phyloP scores from a whole-genome alignment of 1,284 basidiomycete genomes.

The Trichosporon sp. region DNA sequence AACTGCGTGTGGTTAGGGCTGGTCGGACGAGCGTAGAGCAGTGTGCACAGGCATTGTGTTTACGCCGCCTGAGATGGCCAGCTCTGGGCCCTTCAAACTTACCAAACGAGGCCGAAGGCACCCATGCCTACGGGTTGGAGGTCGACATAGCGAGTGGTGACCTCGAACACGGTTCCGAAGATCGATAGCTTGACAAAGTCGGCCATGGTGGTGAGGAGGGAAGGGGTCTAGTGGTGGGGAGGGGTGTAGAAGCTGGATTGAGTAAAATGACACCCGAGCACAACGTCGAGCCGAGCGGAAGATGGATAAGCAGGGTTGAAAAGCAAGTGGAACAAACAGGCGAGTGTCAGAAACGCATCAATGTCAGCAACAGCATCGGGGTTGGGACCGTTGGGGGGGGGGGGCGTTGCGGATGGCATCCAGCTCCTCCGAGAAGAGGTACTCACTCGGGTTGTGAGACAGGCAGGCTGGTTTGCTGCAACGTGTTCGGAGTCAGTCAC shows the following conservation, averaged over 20 bases:
- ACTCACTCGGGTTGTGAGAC: conserved; percentile 14
- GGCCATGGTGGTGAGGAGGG: conserved; percentile 52
- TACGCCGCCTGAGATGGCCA: not conserved
- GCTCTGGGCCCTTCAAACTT: conserved; percentile 45
- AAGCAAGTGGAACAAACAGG: not conserved
- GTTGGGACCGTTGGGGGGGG: not conserved
- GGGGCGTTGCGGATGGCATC: not conserved
- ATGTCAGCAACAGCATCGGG: conserved; percentile 5
- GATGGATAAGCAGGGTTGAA: not conserved
- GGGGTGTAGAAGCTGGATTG: not conserved
- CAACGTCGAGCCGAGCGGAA: not conserved
- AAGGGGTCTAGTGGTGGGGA: not conserved
- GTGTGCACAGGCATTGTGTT: conserved; percentile 8
- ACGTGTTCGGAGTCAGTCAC: conserved; percentile 20
- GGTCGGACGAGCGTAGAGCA: not conserved
- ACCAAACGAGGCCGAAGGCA: conserved; percentile 96
- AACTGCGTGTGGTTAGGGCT: conserved; percentile 62
- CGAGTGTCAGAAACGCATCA: not conserved
- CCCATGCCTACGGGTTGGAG: conserved; percentile 99
- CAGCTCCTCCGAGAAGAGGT: not conserved
- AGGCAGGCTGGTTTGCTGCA: conserved; percentile 4
- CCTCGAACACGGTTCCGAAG: conserved; percentile 83
- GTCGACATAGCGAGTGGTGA: conserved; percentile 97
- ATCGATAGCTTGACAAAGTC: conserved; percentile 96
- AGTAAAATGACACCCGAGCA: not conserved